Conservation (phyloP, 495 filamentous ascomycete genomes). For the Xylaria nigripes region DNA sequence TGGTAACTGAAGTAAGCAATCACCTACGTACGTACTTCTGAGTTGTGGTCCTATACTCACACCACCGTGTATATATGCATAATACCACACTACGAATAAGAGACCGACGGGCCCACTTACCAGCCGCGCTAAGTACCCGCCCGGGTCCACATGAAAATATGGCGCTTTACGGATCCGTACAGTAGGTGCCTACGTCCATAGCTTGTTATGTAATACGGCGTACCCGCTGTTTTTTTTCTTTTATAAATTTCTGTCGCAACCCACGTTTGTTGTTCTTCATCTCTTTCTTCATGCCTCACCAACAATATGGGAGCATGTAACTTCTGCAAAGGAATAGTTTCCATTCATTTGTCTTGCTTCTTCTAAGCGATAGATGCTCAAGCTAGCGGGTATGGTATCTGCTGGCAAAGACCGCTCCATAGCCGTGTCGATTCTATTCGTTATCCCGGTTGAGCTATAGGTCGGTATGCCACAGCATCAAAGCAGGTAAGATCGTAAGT, state of each 20-base stretch:
- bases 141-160: too few species aligned
- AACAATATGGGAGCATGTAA: background rate
- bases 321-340: background rate
- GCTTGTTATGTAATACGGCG: background rate
- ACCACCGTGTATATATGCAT: too few species aligned
- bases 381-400: background rate
- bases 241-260: conserved; percentile 3
- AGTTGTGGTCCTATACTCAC: too few species aligned
- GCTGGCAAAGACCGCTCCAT: background rate
- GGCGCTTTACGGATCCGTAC: too few species aligned
- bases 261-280: background rate
- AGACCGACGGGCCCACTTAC: too few species aligned
- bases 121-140: too few species aligned
- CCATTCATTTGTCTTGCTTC: background rate
- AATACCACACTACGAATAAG: too few species aligned
- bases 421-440: background rate
- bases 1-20: too few species aligned
- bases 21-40: too few species aligned
- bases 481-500: conserved; percentile 5
- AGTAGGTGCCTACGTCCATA: too few species aligned
- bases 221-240: background rate
- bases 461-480: background rate
- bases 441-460: background rate
- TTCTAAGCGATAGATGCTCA: background rate
- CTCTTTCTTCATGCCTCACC: background rate